Evolutionary conservation across 139 green algal species (phyloP), one percentile per base, ranked within the genome.

Genomic region (Chlamydomonas applanata): DNA sequence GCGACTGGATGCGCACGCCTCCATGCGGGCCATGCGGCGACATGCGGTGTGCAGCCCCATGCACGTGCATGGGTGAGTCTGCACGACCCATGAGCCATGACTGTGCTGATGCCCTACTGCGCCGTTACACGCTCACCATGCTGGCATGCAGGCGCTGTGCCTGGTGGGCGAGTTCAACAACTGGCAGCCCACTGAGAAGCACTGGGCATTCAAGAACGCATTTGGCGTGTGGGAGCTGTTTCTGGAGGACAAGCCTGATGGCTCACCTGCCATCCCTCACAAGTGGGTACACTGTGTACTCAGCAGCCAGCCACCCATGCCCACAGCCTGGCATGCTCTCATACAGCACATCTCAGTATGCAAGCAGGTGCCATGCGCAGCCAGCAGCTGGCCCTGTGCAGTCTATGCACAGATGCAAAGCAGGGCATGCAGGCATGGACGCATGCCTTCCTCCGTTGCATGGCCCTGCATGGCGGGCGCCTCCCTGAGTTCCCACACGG

Each of bases 101-200:
- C 46, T 56, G 46, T 56, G 46, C 46, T 56, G 46, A 16, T 56
- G 46, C 46, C n/a, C n/a, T n/a, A n/a, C n/a, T n/a, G n/a, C 46
- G 46, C 46, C 46, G 16, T 56, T 17, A 24, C 46, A 17, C 63
- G 25, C 20, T 34, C 57, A 9, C 24, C 57, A 36, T 27, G 25
- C 20, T 27, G 14, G 25, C 24, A 33, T 13, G 3, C 86, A 91
- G 83, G 87, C 91, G 1, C 56, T 97, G 16, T 83, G 86, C 4
- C 89, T 98, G 40, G 84, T 98, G n/a, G 95, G 95, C 9, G 92
- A 97, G 65, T 98, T 97, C 91, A 98, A 98, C 81, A 79, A 87
- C 82, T 98, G 95, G 95, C 74, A 91, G 24, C 83, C 92, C 30
- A 66, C 83, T 62, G 71, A 85, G 22, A 61, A 87, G 22, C 89